These are phyloP conservation scores for Pseudogymnoascus verrucosus DNA, from an alignment of 2,329 filamentous ascomycete species.

Conservation along the genomic window DNA sequence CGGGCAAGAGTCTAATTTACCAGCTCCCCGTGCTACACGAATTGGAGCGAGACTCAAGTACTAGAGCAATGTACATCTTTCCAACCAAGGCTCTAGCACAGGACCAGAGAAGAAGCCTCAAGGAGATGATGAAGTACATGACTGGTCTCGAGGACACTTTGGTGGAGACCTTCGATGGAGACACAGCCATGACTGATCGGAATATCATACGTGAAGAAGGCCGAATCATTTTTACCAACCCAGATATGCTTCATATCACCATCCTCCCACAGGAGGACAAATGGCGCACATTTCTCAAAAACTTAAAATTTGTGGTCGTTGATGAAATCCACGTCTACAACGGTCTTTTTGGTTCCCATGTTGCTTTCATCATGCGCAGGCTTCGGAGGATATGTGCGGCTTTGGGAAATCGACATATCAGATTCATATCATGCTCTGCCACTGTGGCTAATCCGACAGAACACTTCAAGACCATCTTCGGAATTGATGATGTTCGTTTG, in stretches of 20 bases:
- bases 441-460: slow-evolving; percentile 87
- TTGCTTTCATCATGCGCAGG: slow-evolving; percentile 89
- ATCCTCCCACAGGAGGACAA: slow-evolving; percentile 85
- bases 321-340: slow-evolving; percentile 96
- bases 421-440: slow-evolving; percentile 92
- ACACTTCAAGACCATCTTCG: slow-evolving; percentile 94
- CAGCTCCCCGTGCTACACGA: slow-evolving; percentile 87
- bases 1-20: slow-evolving; percentile 96
- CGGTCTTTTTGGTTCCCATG: slow-evolving; percentile 85
- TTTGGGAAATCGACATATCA: slow-evolving; percentile 75
- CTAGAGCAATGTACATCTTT: slow-evolving; percentile 94
- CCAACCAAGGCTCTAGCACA: slow-evolving; percentile 95
- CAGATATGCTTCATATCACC: slow-evolving; percentile 93
- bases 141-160: slow-evolving; percentile 64
- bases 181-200: slow-evolving; percentile 75
- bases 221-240: slow-evolving; percentile 92
- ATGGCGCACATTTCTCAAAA: slow-evolving; percentile 83
- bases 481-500: slow-evolving; percentile 69
- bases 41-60: slow-evolving; percentile 66
- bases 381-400: slow-evolving; percentile 82
- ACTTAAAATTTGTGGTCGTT: slow-evolving; percentile 83
- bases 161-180: slow-evolving; percentile 93
- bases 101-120: slow-evolving; percentile 82
- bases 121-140: slow-evolving; percentile 76
- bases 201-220: slow-evolving; percentile 79